These are phyloP conservation scores for Monilinia fructigena DNA, from an alignment of 2,329 filamentous ascomycete species.

Conservation along the genomic window DNA sequence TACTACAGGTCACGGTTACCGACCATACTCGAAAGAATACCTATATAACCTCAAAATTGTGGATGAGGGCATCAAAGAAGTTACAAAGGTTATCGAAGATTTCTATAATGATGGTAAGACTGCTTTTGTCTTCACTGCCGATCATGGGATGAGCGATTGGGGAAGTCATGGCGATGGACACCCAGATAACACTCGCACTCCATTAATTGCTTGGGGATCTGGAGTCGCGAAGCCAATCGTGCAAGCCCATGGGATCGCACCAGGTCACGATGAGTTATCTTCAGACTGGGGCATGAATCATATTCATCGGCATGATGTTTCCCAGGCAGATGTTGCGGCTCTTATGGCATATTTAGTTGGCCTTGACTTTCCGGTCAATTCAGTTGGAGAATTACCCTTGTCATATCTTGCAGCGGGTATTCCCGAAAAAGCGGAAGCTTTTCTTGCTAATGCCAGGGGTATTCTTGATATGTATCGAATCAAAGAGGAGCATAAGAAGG, in stretches of 20 bases:
- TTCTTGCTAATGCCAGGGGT: conserved; percentile 77
- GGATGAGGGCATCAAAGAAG: conserved; percentile 83
- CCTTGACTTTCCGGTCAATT: conserved; percentile 90
- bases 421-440: conserved; percentile 78
- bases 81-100: conserved; percentile 74
- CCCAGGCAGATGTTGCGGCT: conserved; percentile 89
- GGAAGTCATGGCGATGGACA: conserved; percentile 98
- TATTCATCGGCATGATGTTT: conserved; percentile 83
- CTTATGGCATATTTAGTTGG: conserved; percentile 93
- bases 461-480: conserved; percentile 96
- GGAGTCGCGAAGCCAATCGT: conserved; percentile 76
- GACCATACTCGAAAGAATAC: conserved; percentile 95
- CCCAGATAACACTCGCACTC: conserved; percentile 93
- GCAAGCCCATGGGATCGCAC: conserved; percentile 55
- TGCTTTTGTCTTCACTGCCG: conserved; percentile 93
- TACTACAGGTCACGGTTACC: conserved; percentile 79
- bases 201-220: conserved; percentile 89
- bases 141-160: conserved; percentile 99
- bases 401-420: conserved; percentile 72
- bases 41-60: conserved; percentile 92
- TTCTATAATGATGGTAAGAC: conserved; percentile 87
- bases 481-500: conserved; percentile 82
- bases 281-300: conserved; percentile 82
- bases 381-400: conserved; percentile 87
- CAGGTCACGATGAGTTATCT: conserved; percentile 89